A percentile compares a stretch with the other conserved stretches of the same genome.
phyloP scores from a whole-genome alignment of 2,329 filamentous ascomycete genomes.

The Fonsecaea nubica region DNA sequence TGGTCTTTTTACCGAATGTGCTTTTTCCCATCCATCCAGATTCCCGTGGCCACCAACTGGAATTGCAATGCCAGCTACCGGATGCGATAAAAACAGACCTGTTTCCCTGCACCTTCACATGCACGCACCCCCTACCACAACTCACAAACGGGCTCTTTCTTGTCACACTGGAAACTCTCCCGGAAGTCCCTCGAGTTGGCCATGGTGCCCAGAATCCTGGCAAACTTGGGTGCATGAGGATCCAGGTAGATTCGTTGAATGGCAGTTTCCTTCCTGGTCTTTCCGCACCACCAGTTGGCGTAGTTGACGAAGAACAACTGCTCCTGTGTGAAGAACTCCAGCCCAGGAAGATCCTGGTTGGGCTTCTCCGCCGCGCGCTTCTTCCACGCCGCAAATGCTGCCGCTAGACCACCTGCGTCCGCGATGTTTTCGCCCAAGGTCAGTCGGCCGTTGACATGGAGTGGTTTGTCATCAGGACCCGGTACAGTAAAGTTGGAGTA shows the following conservation, averaged over 20 bases:
- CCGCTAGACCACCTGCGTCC: conserved; percentile 70
- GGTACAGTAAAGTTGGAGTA: conserved; percentile 67
- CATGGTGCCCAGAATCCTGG: conserved; percentile 68
- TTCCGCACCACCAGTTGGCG: conserved; percentile 71
- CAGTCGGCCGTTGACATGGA: conserved; percentile 67
- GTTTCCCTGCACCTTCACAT: background rate
- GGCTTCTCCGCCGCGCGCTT: conserved; percentile 60
- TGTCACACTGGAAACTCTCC: conserved; percentile 70
- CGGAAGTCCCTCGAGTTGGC: conserved; percentile 71
- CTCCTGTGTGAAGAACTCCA: conserved; percentile 68
- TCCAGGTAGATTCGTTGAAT: conserved; percentile 67
- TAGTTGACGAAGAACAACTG: conserved; percentile 74
- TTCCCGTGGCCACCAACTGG: background rate
- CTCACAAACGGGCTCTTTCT: conserved; percentile 71
- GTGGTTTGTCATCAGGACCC: conserved; percentile 61
- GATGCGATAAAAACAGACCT: background rate
- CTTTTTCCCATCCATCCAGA: background rate
- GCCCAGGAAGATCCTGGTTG: conserved; percentile 63
- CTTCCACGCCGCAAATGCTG: conserved; percentile 71
- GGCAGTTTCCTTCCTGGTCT: conserved; percentile 64
- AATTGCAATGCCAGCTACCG: background rate
- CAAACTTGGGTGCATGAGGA: conserved; percentile 69
- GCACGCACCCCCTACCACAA: conserved; percentile 62
- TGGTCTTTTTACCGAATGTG: background rate
- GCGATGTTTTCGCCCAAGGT: conserved; percentile 75